Conservation (phyloP, 306 rosid genomes). For the Vachellia pachyceras region DNA sequence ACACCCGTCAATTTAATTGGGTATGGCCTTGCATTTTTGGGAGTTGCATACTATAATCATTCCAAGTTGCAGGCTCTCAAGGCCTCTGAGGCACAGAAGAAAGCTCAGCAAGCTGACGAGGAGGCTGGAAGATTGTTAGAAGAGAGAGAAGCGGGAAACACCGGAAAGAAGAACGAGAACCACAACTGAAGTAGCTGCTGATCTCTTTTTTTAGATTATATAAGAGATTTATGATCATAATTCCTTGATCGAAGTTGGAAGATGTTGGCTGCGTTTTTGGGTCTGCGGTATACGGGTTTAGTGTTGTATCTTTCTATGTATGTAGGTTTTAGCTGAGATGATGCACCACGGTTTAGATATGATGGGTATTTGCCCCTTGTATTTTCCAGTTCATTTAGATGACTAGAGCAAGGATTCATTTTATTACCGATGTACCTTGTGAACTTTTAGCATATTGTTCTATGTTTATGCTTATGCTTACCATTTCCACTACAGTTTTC, state of each 20-base stretch:
- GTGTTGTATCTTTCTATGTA: slow-evolving; percentile 24
- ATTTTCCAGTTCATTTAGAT: slow-evolving; percentile 35
- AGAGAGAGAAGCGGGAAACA: slow-evolving; percentile 68
- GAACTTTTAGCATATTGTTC: neutral
- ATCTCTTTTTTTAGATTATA: slow-evolving; percentile 34
- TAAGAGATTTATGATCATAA: slow-evolving; percentile 12
- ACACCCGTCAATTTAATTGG: slow-evolving; percentile 86
- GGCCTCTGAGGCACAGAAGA: slow-evolving; percentile 90
- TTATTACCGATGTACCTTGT: slow-evolving; percentile 38
- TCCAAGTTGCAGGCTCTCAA: slow-evolving; percentile 90
- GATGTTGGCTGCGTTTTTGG: slow-evolving; percentile 43
- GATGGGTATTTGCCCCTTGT: slow-evolving; percentile 31
- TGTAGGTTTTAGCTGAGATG: slow-evolving; percentile 16
- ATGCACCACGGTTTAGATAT: slow-evolving; percentile 7
- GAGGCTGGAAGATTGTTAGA: slow-evolving; percentile 93
- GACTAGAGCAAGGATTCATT: slow-evolving; percentile 43
- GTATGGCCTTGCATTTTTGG: slow-evolving; percentile 81
- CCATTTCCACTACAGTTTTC: neutral
- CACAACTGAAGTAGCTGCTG: slow-evolving; percentile 55
- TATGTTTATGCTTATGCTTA: neutral
- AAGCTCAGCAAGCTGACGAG: slow-evolving; percentile 76
- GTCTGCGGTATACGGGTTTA: slow-evolving; percentile 40
- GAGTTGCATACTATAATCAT: slow-evolving; percentile 91
- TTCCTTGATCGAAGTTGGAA: slow-evolving; percentile 25
- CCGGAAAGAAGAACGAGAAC: slow-evolving; percentile 68